Evolutionary conservation across 495 filamentous ascomycete genomes (phyloP), one percentile per base, ranked within the genome.

Genomic region (Penicillium turbatum): DNA sequence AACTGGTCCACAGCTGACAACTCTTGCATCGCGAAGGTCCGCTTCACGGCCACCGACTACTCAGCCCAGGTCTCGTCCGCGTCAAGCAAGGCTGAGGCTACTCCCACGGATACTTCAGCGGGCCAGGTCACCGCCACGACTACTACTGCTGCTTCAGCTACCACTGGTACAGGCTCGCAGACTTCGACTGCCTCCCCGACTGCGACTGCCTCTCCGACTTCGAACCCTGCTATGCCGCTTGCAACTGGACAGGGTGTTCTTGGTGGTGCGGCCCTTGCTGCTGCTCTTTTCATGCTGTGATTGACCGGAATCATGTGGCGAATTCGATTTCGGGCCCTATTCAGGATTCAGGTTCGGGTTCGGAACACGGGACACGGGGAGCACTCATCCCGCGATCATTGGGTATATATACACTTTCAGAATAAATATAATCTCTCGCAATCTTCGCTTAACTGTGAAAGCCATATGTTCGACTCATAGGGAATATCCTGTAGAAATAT

Each of bases 11-110:
- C 40, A 4, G 34, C 13, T 0, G 51, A 31, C 15, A 19, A 30
- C 21, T 2, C 35, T 37, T 61, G 59, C 24, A 26, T 54, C 31
- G 35, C 55, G 2, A 48, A 47, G 37, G 24, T 61, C 11, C 59
- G 50, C 3, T 61, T 58, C 51, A 61, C 48, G 0, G 59, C 59
- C 5, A 61, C 51, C 32, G 51, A 61, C 30, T 61, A 61, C 15
- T 61, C 59, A 12, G 39, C 31, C 16, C 59, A 48, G 46, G 59
- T 61, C 16, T 61, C 59, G 24, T 58, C 55, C 21, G 59, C 59
- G 19, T 32, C 51, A 8, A 42, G 15, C 2, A 52, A 51, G 31
- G 43, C 50, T 19, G 55, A 21, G 6, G 59, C 59, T 35, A 50
- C 53, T 48, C 21, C 46, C 17, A 49, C 47, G 8, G 21, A 16